phyloP scores from a whole-genome alignment of 1,284 basidiomycete species.

The Apiotrichum veenhuisii region DNA sequence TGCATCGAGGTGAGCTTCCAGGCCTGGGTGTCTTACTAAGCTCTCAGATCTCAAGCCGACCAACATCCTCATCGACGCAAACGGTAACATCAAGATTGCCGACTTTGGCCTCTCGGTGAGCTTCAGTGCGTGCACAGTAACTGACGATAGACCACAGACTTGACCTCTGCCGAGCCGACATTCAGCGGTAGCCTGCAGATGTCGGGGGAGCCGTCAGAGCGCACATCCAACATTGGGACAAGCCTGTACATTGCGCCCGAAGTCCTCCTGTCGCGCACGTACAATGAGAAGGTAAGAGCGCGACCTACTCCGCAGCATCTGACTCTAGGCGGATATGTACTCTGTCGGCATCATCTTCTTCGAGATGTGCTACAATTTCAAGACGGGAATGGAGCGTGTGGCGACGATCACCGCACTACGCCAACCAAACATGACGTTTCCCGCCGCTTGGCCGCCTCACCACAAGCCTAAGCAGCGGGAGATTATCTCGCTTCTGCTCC shows the following conservation, averaged over 20 bases:
- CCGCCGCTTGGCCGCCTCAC: constrained; percentile 60
- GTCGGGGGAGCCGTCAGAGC: constrained; percentile 27
- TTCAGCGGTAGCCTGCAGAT: constrained; percentile 50
- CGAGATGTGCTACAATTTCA: constrained; percentile 89
- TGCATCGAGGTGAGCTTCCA: constrained; percentile 62
- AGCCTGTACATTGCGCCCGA: constrained; percentile 91
- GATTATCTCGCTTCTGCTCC: constrained; percentile 70
- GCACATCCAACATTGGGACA: constrained; percentile 74
- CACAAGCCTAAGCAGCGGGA: constrained; percentile 55
- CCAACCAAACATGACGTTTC: constrained; percentile 65
- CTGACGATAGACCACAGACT: constrained; percentile 60
- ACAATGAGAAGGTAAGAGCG: constrained; percentile 45
- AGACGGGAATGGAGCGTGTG: constrained; percentile 82
- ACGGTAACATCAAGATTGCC: constrained; percentile 88
- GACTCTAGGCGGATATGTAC: constrained; percentile 79
- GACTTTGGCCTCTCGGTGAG: constrained; percentile 73
- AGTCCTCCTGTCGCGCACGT: constrained; percentile 50
- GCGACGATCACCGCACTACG: constrained; percentile 74
- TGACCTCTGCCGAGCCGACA: constrained; percentile 67
- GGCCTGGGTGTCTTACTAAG: background rate
- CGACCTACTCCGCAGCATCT: background rate
- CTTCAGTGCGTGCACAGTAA: background rate
- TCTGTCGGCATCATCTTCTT: constrained; percentile 95
- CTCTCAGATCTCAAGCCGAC: constrained; percentile 74
- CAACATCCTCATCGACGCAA: constrained; percentile 86